These are phyloP conservation scores for Diaporthe velutina DNA, from an alignment of 2,329 filamentous ascomycete genomes.

Conservation along the genomic window DNA sequence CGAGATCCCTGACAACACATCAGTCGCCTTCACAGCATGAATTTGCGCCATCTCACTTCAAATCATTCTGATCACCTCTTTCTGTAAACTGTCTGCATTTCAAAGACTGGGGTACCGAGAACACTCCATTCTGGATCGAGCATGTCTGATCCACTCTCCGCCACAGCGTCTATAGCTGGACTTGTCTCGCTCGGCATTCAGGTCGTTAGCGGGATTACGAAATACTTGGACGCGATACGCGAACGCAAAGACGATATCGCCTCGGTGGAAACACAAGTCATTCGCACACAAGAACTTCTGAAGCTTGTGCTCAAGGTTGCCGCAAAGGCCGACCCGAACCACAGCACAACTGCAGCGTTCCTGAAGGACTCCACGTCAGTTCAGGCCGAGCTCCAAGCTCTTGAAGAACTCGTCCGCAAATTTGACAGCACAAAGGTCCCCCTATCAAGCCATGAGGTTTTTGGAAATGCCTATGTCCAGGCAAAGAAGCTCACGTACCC, in stretches of 20 bases:
- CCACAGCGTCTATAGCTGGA: not conserved
- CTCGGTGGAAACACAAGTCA: not conserved
- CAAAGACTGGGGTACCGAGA: not conserved
- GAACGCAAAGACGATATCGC: not conserved
- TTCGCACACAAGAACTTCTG: not conserved
- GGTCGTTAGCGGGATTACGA: too few species aligned
- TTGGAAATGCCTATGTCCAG: not conserved
- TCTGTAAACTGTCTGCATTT: not conserved
- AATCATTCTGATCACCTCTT: not conserved
- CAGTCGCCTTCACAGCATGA: too few species aligned
- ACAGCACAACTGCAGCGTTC: not conserved
- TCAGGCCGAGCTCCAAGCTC: constrained; percentile 1
- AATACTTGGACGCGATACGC: not conserved
- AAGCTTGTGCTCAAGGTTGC: not conserved
- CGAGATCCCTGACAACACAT: too few species aligned
- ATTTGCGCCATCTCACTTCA: not conserved
- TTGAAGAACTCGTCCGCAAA: not conserved
- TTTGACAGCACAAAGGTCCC: not conserved
- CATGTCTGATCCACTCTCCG: constrained; percentile 13
- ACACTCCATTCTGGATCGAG: not conserved
- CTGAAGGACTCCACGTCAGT: not conserved
- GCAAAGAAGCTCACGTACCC: constrained; percentile 25
- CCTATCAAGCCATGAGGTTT: not conserved
- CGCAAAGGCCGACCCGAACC: not conserved
- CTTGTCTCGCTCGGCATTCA: not conserved